Evolutionary conservation across 768 basidiomycete genomes (phyloP).

Genomic region (Phylloporus sp.): DNA sequence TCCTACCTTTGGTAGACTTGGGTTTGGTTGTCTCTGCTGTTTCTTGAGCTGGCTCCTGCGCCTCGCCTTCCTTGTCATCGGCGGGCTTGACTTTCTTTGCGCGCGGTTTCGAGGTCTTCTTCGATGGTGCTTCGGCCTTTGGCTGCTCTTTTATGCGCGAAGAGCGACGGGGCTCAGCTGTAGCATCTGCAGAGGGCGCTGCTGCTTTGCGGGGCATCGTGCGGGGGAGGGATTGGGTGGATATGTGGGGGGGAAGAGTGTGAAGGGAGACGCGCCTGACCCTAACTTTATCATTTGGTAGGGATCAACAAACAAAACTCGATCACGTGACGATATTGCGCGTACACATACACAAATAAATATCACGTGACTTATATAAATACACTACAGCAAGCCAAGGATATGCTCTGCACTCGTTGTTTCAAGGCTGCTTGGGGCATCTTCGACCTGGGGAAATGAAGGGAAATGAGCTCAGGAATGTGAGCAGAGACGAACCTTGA

Average conservation of each 20-base stretch:
- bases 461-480: background rate
- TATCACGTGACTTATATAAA: constrained; percentile 9
- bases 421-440: background rate
- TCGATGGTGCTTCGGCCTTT: constrained; percentile 45
- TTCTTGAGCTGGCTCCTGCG: constrained; percentile 31
- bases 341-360: constrained; percentile 31
- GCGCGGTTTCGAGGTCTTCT: constrained; percentile 66
- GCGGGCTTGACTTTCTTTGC: constrained; percentile 40
- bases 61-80: constrained; percentile 45
- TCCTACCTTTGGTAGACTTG: constrained; percentile 49
- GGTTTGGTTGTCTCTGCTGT: constrained; percentile 36
- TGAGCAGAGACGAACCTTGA: constrained; percentile 43
- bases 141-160: constrained; percentile 71
- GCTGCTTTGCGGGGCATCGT: constrained; percentile 72
- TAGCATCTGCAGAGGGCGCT: constrained; percentile 33
- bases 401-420: constrained; percentile 14
- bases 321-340: constrained; percentile 30
- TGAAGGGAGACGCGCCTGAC: constrained; percentile 30
- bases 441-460: constrained; percentile 11
- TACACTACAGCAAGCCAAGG: constrained; percentile 10
- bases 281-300: constrained; percentile 33
- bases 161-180: constrained; percentile 62
- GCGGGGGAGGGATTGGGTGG: background rate
- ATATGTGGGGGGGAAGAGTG: constrained; percentile 16
- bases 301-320: constrained; percentile 35